A percentile compares a stretch with the other conserved stretches of the same genome.
Conservation (phyloP, 2,329 filamentous ascomycete species). For the Epichloe hybrida region DNA sequence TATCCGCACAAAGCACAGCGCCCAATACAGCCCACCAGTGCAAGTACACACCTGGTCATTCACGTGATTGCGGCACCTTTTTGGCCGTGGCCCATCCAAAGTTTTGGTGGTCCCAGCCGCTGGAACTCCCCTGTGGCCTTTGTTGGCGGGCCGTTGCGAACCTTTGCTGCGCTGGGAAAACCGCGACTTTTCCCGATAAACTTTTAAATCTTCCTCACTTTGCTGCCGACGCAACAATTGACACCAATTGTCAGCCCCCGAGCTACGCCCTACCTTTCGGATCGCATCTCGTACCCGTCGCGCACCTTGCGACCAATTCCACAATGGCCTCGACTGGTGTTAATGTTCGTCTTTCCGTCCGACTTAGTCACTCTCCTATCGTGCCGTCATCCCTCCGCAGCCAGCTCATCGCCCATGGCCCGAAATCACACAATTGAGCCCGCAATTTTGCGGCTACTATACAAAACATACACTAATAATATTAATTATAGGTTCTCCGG, state of each 20-base stretch:
- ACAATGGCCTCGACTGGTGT: constrained; percentile 56
- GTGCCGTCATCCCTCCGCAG: background rate
- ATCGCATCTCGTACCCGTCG: constrained; percentile 24
- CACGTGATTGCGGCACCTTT: background rate
- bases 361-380: constrained; percentile 11
- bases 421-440: constrained; percentile 1
- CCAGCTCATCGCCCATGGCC: constrained; percentile 9
- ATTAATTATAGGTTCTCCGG: constrained; percentile 65
- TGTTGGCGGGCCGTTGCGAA: constrained; percentile 5
- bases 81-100: background rate
- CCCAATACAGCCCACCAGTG: background rate
- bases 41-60: background rate
- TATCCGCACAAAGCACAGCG: too few relatives aligned
- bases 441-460: background rate
- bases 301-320: constrained; percentile 28
- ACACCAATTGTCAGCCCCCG: constrained; percentile 25
- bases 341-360: constrained; percentile 39
- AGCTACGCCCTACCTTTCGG: constrained; percentile 21
- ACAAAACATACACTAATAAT: constrained; percentile 14
- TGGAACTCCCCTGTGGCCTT: constrained; percentile 1
- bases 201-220: constrained; percentile 27
- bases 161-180: constrained; percentile 20
- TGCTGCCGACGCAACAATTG: constrained; percentile 26
- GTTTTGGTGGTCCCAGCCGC: background rate
- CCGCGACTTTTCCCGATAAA: constrained; percentile 34